A percentile compares a stretch with the other conserved stretches of the same genome.
phyloP scores from a whole-genome alignment of 2,329 filamentous ascomycete genomes.

The Westerdykella sp. region DNA sequence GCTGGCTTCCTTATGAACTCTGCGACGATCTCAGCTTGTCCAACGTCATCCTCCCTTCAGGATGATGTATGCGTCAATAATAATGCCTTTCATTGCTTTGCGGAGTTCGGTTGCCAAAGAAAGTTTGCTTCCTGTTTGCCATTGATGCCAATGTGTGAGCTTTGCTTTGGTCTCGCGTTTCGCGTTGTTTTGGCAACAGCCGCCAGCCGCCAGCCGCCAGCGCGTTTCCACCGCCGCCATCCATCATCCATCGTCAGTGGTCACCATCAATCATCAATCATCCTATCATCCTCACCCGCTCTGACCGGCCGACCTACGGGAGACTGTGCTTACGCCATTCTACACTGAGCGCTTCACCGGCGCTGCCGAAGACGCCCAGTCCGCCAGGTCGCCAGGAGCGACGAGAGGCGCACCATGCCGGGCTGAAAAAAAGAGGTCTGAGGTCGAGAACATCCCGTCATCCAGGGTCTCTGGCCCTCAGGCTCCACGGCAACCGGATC shows the following conservation, averaged over 20 bases:
- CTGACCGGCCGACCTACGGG: too few species aligned
- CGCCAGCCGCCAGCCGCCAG: neutral
- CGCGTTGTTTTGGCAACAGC: neutral
- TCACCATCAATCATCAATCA: conserved; percentile 2
- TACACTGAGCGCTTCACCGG: conserved; percentile 16
- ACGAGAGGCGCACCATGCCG: conserved; percentile 7
- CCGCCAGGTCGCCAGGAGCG: conserved; percentile 16
- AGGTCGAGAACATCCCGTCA: conserved; percentile 25
- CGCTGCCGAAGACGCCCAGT: conserved; percentile 10
- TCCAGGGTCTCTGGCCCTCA: neutral
- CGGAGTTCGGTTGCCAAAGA: too few species aligned
- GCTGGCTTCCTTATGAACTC: neutral
- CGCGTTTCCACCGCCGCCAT: neutral
- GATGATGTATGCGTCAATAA: neutral
- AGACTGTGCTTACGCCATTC: too few species aligned
- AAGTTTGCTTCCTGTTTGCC: neutral
- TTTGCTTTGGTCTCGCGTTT: neutral
- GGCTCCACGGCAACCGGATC: conserved; percentile 8
- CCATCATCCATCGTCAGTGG: too few species aligned
- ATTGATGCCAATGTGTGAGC: neutral
- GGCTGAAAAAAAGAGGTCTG: conserved; percentile 28
- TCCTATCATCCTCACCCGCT: conserved; percentile 3
- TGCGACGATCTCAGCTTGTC: neutral
- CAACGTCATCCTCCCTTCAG: neutral
- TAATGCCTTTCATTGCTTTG: neutral